Percentiles rank a stretch among this genome's conserved stretches.
phyloP scores from a whole-genome alignment of 495 filamentous ascomycete species.

The Tuber melanosporum region DNA sequence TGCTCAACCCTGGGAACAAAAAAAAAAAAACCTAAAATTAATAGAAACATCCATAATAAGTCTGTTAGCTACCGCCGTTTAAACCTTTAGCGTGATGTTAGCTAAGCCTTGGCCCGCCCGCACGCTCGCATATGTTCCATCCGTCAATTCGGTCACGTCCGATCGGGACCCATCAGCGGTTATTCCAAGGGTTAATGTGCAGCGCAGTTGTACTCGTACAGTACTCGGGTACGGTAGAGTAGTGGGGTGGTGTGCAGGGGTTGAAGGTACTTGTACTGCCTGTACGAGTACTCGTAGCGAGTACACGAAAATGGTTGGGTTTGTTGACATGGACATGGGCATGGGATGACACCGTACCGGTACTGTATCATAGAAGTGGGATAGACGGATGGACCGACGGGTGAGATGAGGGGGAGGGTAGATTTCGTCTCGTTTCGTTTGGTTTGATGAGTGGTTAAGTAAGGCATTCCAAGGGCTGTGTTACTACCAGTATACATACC shows the following conservation, averaged over 20 bases:
- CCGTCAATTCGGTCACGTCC: not conserved
- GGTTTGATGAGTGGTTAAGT: not conserved
- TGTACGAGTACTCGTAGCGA: too few species aligned
- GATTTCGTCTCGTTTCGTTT: not conserved
- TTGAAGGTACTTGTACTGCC: not conserved
- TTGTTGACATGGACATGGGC: not conserved
- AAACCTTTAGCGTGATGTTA: not conserved
- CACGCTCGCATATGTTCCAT: not conserved
- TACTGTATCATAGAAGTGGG: not conserved
- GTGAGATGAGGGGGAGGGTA: not conserved
- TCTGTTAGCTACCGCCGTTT: not conserved
- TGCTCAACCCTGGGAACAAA: not conserved
- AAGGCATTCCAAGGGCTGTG: not conserved
- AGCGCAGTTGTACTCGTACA: not conserved
- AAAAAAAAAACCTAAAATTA: not conserved
- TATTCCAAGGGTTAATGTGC: not conserved
- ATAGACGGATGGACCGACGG: not conserved
- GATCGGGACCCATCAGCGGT: not conserved
- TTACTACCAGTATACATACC: too few species aligned
- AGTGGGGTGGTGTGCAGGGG: not conserved
- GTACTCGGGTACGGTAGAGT: too few species aligned
- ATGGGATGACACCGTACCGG: not conserved
- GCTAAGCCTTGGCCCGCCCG: not conserved
- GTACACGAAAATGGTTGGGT: not conserved
- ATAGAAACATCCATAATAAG: not conserved